These are phyloP conservation scores for Phytophthora tentaculata DNA, from an alignment of 352 stramenopile species.

Conservation along the genomic window DNA sequence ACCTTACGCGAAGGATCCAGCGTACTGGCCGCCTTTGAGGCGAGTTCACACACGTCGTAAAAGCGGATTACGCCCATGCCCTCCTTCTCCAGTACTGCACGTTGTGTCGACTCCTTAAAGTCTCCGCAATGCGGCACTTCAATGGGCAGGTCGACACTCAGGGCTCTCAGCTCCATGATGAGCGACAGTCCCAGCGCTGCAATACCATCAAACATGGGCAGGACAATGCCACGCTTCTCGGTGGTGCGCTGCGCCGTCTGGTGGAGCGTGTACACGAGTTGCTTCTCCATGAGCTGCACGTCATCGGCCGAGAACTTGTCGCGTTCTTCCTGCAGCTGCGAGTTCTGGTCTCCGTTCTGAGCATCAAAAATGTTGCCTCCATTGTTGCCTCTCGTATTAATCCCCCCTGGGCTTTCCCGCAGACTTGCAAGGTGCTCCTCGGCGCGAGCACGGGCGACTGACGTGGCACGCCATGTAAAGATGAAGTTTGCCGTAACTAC, in stretches of 20 bases:
- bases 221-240: slow-evolving; percentile 56
- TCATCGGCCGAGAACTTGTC: slow-evolving; percentile 24
- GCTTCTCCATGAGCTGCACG: slow-evolving; percentile 36
- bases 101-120: slow-evolving; percentile 39
- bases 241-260: slow-evolving; percentile 33
- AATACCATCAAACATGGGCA: slow-evolving; percentile 63
- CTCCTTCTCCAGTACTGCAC: slow-evolving; percentile 40
- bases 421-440: slow-evolving; percentile 27
- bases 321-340: slow-evolving; percentile 4
- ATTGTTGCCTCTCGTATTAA: not conserved
- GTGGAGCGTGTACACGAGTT: slow-evolving; percentile 45
- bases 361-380: not conserved
- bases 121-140: slow-evolving; percentile 74
- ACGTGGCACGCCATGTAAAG: slow-evolving; percentile 37
- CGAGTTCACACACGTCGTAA: slow-evolving; percentile 68
- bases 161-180: slow-evolving; percentile 59
- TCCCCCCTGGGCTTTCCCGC: slow-evolving; percentile 1
- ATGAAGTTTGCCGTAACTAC: slow-evolving; percentile 38
- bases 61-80: slow-evolving; percentile 53
- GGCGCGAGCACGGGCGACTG: slow-evolving; percentile 4
- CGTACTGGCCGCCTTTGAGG: slow-evolving; percentile 33
- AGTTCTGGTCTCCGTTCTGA: slow-evolving; percentile 1
- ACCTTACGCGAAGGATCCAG: slow-evolving; percentile 39
- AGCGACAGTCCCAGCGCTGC: slow-evolving; percentile 59
- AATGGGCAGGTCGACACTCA: slow-evolving; percentile 56